Evolutionary conservation across 2,329 filamentous ascomycete genomes (phyloP).

Genomic region (Exophiala viscosa): DNA sequence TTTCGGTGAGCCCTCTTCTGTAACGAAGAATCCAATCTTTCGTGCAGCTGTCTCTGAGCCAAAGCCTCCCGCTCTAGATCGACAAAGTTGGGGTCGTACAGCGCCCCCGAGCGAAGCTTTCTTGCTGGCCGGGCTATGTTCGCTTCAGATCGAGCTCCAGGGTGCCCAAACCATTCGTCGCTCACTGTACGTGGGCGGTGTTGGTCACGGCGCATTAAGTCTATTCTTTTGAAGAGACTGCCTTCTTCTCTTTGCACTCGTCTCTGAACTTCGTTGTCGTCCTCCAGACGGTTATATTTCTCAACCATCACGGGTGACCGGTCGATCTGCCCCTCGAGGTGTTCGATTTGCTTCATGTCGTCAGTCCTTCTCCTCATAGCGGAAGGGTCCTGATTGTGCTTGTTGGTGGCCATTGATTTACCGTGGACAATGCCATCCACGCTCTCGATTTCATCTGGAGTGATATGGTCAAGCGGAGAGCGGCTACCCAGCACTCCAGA

Average conservation of each 20-base stretch:
- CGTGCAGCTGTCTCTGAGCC: too few species aligned
- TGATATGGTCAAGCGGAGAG: slow-evolving; percentile 22
- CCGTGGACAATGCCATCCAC: not conserved
- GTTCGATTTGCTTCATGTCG: slow-evolving; percentile 6
- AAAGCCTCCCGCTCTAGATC: too few species aligned
- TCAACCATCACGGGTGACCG: not conserved
- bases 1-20: too few species aligned
- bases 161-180: slow-evolving; percentile 9
- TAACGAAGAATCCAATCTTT: too few species aligned
- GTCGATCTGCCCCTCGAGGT: slow-evolving; percentile 8
- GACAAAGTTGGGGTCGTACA: too few species aligned
- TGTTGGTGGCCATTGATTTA: not conserved
- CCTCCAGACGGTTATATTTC: not conserved
- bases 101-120: not conserved
- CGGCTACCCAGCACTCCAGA: slow-evolving; percentile 20
- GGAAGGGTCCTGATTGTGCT: not conserved
- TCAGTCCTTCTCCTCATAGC: not conserved
- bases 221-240: slow-evolving; percentile 1
- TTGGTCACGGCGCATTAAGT: slow-evolving; percentile 4
- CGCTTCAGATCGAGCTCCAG: not conserved
- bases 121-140: not conserved
- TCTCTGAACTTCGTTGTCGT: not conserved
- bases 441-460: slow-evolving; percentile 1
- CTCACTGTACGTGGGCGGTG: slow-evolving; percentile 2
- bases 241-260: not conserved